Percentiles rank a stretch among this genome's conserved stretches.
Conservation (phyloP, 768 basidiomycete species). For the Lactarius psammicola region DNA sequence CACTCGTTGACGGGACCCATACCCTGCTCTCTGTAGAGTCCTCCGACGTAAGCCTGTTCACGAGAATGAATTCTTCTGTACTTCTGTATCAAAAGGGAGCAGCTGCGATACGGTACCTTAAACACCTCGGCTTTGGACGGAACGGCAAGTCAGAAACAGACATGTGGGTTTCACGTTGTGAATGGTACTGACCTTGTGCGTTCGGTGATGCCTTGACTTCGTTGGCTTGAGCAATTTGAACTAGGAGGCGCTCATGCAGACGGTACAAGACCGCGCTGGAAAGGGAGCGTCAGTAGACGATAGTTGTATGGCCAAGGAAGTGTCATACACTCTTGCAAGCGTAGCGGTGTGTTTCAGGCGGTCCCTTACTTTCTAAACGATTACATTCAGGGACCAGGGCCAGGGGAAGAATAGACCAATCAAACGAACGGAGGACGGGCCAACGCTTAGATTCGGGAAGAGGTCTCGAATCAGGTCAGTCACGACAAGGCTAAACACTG, state of each 20-base stretch:
- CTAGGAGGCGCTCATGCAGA: constrained; percentile 13
- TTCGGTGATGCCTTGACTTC: constrained; percentile 18
- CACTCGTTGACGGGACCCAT: constrained; percentile 12
- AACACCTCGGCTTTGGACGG: constrained; percentile 23
- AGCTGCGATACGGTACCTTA: constrained; percentile 10
- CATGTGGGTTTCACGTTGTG: background rate
- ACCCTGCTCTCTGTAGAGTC: constrained; percentile 21
- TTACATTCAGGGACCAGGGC: background rate
- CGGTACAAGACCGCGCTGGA: constrained; percentile 19
- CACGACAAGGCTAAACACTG: constrained; percentile 17
- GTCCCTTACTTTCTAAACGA: constrained; percentile 21
- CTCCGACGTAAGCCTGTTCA: constrained; percentile 22
- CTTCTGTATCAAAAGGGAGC: background rate
- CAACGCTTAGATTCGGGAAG: constrained; percentile 15
- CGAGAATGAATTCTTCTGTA: background rate
- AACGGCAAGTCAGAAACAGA: background rate
- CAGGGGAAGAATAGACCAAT: background rate
- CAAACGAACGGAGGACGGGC: constrained; percentile 20
- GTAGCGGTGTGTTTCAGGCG: constrained; percentile 17
- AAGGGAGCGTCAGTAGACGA: constrained; percentile 1
- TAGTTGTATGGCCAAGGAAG: background rate
- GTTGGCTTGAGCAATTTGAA: constrained; percentile 13
- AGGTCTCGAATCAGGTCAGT: constrained; percentile 19
- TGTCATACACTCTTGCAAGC: constrained; percentile 12
- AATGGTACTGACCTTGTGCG: constrained; percentile 13